Conservation (phyloP, 345 rosid genomes). For the Linum tenue region DNA sequence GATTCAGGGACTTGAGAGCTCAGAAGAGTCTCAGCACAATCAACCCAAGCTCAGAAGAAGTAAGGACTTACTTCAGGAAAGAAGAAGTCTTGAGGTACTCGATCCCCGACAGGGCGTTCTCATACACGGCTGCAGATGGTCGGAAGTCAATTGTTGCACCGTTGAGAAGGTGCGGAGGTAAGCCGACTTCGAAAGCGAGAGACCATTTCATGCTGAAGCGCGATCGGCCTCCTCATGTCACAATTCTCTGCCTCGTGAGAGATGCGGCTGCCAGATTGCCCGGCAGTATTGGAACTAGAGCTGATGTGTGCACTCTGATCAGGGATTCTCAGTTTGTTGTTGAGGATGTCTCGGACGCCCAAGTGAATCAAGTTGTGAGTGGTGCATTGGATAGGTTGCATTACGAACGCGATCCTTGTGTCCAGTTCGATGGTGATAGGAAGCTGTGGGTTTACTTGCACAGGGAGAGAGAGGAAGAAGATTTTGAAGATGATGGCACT, state of each 20-base stretch:
- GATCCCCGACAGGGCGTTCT: slow-evolving; percentile 97
- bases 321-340: slow-evolving; percentile 87
- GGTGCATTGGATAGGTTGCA: slow-evolving; percentile 99
- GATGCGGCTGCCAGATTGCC: slow-evolving; percentile 98
- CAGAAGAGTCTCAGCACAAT: slow-evolving; percentile 96
- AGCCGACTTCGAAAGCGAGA: slow-evolving; percentile 98
- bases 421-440: slow-evolving; percentile 83
- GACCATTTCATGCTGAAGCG: slow-evolving; percentile 99
- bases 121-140: slow-evolving; percentile 97
- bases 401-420: slow-evolving; percentile 99
- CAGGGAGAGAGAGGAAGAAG: slow-evolving; percentile 97
- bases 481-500: slow-evolving; percentile 99
- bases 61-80: slow-evolving; percentile 75
- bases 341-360: slow-evolving; percentile 87
- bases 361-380: slow-evolving; percentile 92
- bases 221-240: slow-evolving; percentile 98
- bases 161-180: slow-evolving; percentile 96
- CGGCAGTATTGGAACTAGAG: slow-evolving; percentile 97
- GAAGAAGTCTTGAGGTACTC: slow-evolving; percentile 92
- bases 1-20: slow-evolving; percentile 95
- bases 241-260: slow-evolving; percentile 94
- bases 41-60: slow-evolving; percentile 73
- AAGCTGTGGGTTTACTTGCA: slow-evolving; percentile 97
- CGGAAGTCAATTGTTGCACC: slow-evolving; percentile 95
- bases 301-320: slow-evolving; percentile 97